Evolutionary conservation across 2,329 filamentous ascomycete species (phyloP).

Genomic region (Claviceps sp.): DNA sequence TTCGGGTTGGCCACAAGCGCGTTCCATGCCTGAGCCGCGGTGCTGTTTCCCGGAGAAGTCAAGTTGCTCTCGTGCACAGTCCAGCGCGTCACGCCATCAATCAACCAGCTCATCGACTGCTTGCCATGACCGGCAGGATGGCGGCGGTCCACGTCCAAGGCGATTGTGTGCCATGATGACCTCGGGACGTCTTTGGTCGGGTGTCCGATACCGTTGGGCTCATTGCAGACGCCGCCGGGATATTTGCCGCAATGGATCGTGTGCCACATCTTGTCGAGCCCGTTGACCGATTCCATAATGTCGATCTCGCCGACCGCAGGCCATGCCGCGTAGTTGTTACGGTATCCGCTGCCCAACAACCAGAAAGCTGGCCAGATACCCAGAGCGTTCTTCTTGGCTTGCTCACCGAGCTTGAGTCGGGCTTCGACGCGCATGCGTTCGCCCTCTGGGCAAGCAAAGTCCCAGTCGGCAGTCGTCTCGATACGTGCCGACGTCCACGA

Average conservation of each 20-base stretch:
- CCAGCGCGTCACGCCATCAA: constrained; percentile 18
- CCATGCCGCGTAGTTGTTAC: constrained; percentile 26
- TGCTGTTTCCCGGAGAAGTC: constrained; percentile 4
- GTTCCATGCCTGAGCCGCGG: constrained; percentile 14
- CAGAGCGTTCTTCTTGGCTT: constrained; percentile 14
- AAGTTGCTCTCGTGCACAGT: constrained; percentile 16
- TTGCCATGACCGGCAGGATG: constrained; percentile 4
- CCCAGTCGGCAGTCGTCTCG: constrained; percentile 21
- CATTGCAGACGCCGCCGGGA: constrained; percentile 27
- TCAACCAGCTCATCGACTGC: constrained; percentile 21
- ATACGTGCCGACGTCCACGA: constrained; percentile 32
- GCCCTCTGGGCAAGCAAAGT: constrained; percentile 21
- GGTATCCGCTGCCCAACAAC: constrained; percentile 26
- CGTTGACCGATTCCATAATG: constrained; percentile 30
- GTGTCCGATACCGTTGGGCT: constrained; percentile 21
- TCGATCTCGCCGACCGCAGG: constrained; percentile 30
- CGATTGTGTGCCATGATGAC: constrained; percentile 20
- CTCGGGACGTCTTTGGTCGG: constrained; percentile 10
- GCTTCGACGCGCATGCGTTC: constrained; percentile 25
- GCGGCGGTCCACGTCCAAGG: constrained; percentile 20
- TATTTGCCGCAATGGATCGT: constrained; percentile 28
- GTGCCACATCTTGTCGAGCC: constrained; percentile 19
- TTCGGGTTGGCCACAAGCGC: constrained; percentile 17
- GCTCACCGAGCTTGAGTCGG: constrained; percentile 22
- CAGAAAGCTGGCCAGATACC: constrained; percentile 36